These are phyloP conservation scores for Eimeria mitis DNA, from an alignment of 169 alveolate species.

Conservation along the genomic window DNA sequence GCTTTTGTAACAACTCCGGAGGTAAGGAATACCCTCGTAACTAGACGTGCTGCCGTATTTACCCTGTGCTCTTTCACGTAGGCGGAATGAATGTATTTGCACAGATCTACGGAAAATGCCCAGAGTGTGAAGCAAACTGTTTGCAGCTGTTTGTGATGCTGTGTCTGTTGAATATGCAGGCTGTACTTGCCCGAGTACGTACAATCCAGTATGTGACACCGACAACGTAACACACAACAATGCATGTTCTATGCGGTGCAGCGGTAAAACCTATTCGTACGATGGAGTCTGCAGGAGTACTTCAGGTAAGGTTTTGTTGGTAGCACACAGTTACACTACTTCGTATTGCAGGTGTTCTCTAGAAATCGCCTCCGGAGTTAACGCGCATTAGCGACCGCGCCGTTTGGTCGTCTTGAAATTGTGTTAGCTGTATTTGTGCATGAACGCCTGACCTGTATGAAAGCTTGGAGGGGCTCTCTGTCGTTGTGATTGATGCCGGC, in stretches of 20 bases:
- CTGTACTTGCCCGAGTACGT: constrained; percentile 44
- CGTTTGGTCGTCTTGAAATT: not conserved
- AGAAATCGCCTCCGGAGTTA: not conserved
- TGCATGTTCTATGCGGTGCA: constrained; percentile 40
- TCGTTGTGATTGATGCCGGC: not conserved
- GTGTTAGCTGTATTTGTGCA: not conserved
- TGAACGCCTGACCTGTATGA: not conserved
- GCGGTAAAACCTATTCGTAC: not conserved
- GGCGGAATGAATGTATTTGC: not conserved
- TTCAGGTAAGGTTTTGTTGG: not conserved
- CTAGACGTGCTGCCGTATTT: not conserved
- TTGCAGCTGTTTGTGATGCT: not conserved
- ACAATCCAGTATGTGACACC: constrained; percentile 58
- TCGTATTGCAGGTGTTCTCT: not conserved
- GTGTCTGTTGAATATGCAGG: constrained; percentile 13
- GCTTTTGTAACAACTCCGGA: not conserved
- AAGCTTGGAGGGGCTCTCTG: not conserved
- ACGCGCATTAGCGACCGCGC: not conserved
- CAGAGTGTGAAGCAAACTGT: not conserved
- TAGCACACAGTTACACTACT: not conserved
- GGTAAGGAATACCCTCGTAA: not conserved
- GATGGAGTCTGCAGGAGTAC: constrained; percentile 1
- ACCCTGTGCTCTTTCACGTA: not conserved
- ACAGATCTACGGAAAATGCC: not conserved
- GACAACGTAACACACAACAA: constrained; percentile 54